Base-by-base conservation (phyloP, 495 filamentous ascomycete genomes). In the Trichoderma erinaceum region DNA sequence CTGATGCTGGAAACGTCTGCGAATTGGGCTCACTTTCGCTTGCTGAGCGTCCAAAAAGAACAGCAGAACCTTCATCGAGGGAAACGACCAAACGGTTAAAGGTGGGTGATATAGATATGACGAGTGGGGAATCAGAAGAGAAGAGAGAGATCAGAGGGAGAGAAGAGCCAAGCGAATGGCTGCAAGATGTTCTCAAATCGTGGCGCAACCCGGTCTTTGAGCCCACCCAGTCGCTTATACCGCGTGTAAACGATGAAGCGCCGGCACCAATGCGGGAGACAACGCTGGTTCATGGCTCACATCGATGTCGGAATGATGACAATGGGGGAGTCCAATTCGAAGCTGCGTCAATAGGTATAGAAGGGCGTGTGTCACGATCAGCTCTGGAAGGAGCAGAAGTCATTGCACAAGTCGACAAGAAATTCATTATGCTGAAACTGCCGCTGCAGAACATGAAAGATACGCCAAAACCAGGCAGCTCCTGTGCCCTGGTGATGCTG, bases 371-470 rank as follows among this genome's bases (percentile, higher is more conserved):
- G 8, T 90, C 86, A 2, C 93, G 89, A 70, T 68, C 80, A 13
- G 83, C 83, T 5, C 82, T 99, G n/a, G 75, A 75, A 23, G 74
- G 75, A 12, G 89, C 91, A 4, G 75, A 83, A 63, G 79, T 97
- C 6, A 84, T 99, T 44, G 84, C 86, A 0, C 95, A 99, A 71
- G 89, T 98, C 0, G 94, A 98, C 72, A 83, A 77, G 21, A 99
- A 99, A 75, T 99, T 93, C 73, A 92, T 99, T 56, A 78, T 99
- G 4, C 82, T 84, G 27, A 90, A 86, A 69, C 78, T 90, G 48
- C 70, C 69, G 18, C 32, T 73, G 63, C 15, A 10, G 41, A 48
- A 63, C 46, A 4, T 69, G 13, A 63, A 3, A 25, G 56, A 61
- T 13, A 13, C 23, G 1, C 11, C 12, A 18, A 25, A 27, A 21